Conservation (phyloP, 192 early-diverging fungal genomes). For the Dissophora ornata region DNA sequence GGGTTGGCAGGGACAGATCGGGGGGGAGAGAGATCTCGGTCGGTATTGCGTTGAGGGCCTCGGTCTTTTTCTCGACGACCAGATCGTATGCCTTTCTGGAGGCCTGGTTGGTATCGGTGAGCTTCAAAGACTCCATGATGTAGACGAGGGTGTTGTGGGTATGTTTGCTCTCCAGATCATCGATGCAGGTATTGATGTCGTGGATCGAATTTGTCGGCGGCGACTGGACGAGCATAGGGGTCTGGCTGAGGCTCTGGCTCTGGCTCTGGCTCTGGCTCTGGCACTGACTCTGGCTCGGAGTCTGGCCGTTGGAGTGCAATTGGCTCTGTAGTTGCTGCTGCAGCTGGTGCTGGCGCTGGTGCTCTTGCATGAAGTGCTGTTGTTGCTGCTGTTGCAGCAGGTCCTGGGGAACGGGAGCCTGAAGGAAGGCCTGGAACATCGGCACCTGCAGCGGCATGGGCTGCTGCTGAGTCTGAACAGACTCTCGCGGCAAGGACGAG, state of each 20-base stretch:
- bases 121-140: slow-evolving; percentile 53
- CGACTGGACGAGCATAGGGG: slow-evolving; percentile 37
- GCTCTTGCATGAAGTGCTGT: slow-evolving; percentile 6
- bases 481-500: background rate
- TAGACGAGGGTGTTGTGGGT: slow-evolving; percentile 56
- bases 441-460: slow-evolving; percentile 8
- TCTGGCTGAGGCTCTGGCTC: slow-evolving; percentile 23
- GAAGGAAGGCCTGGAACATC: slow-evolving; percentile 23
- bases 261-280: slow-evolving; percentile 13
- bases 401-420: slow-evolving; percentile 19
- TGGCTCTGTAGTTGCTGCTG: slow-evolving; percentile 15
- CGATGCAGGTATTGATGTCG: slow-evolving; percentile 54
- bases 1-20: slow-evolving; percentile 34
- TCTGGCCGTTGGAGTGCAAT: too few species aligned
- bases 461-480: background rate
- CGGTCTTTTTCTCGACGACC: slow-evolving; percentile 49
- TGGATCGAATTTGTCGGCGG: slow-evolving; percentile 42
- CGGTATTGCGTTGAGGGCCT: slow-evolving; percentile 30
- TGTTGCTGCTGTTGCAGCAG: slow-evolving; percentile 37
- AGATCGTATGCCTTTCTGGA: slow-evolving; percentile 46
- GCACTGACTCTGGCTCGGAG: slow-evolving; percentile 12
- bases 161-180: slow-evolving; percentile 55
- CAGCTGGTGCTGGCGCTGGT: slow-evolving; percentile 21
- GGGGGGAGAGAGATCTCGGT: slow-evolving; percentile 46
- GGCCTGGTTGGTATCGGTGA: slow-evolving; percentile 42